These are phyloP conservation scores for Backusella sp. DNA, from an alignment of 192 early-diverging fungal genomes.

Conservation along the genomic window DNA sequence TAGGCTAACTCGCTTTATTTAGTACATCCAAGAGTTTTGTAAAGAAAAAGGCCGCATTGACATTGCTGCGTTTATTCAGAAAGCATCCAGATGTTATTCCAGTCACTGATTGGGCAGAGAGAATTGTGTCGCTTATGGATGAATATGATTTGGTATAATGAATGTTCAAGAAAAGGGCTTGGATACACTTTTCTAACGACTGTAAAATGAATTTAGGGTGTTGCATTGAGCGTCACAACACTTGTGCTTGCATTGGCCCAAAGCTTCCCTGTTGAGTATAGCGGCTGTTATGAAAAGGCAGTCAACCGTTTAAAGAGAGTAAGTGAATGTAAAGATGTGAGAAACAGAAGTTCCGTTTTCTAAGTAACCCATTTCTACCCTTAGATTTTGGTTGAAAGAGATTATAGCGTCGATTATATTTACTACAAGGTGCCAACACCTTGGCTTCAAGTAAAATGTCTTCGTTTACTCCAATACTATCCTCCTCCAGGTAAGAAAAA, in stretches of 20 bases:
- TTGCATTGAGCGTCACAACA: constrained; percentile 78
- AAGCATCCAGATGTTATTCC: constrained; percentile 88
- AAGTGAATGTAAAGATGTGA: background rate
- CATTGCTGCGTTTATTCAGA: constrained; percentile 84
- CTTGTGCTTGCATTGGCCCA: constrained; percentile 91
- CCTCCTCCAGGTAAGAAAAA: constrained; percentile 68
- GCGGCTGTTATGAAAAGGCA: constrained; percentile 73
- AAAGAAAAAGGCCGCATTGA: constrained; percentile 96
- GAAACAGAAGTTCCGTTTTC: background rate
- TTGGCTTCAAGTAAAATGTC: constrained; percentile 96
- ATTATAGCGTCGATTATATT: constrained; percentile 81
- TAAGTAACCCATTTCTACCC: background rate
- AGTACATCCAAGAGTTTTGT: constrained; percentile 80
- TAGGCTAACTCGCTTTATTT: background rate
- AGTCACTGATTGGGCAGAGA: constrained; percentile 83
- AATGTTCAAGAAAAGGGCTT: too few relatives aligned
- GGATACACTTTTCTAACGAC: too few relatives aligned
- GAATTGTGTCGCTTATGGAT: constrained; percentile 80
- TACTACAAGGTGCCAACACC: constrained; percentile 99
- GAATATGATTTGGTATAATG: constrained; percentile 77
- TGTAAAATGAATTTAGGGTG: constrained; percentile 61
- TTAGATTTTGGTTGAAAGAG: constrained; percentile 81
- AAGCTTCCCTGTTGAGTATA: constrained; percentile 80
- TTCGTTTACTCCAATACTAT: constrained; percentile 94
- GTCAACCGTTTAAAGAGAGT: constrained; percentile 79